A percentile compares a stretch with the other conserved stretches of the same genome.
Conservation (phyloP, 2,329 filamentous ascomycete species). For the Beauveria varroae region DNA sequence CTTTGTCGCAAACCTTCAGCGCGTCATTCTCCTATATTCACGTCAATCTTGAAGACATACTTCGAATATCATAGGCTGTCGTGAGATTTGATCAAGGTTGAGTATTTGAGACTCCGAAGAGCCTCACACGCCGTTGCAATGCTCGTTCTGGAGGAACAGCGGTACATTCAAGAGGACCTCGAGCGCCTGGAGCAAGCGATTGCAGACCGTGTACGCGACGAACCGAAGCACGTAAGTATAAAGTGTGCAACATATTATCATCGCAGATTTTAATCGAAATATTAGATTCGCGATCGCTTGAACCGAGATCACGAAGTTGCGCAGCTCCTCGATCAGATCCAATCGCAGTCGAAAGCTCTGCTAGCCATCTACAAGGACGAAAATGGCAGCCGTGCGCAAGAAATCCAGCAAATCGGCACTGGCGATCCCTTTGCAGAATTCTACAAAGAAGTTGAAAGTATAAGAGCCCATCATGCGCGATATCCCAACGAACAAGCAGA, state of each 20-base stretch:
- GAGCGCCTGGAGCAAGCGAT: slow-evolving; percentile 93
- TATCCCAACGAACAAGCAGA: slow-evolving; percentile 95
- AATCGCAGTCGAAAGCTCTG: slow-evolving; percentile 74
- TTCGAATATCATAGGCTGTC: not conserved
- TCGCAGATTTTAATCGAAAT: slow-evolving; percentile 17
- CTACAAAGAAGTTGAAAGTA: slow-evolving; percentile 71
- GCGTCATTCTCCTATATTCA: not conserved
- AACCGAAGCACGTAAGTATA: slow-evolving; percentile 71
- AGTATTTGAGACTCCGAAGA: not conserved
- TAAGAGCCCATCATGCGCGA: slow-evolving; percentile 80
- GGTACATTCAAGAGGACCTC: slow-evolving; percentile 90
- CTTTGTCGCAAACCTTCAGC: slow-evolving; percentile 3
- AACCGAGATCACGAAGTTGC: slow-evolving; percentile 88
- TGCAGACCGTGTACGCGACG: slow-evolving; percentile 78
- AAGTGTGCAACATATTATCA: slow-evolving; percentile 11
- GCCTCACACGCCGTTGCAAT: slow-evolving; percentile 34
- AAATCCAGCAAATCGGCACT: slow-evolving; percentile 75
- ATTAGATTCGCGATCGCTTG: slow-evolving; percentile 76
- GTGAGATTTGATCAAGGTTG: not conserved
- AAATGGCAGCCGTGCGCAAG: slow-evolving; percentile 62
- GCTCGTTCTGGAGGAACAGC: slow-evolving; percentile 88
- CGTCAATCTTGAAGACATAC: not conserved
- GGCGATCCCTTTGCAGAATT: slow-evolving; percentile 89
- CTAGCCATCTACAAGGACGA: slow-evolving; percentile 79
- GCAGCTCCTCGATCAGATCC: slow-evolving; percentile 79